Base-by-base conservation (phyloP, 2,329 filamentous ascomycete species). In the Xylaria multiplex region DNA sequence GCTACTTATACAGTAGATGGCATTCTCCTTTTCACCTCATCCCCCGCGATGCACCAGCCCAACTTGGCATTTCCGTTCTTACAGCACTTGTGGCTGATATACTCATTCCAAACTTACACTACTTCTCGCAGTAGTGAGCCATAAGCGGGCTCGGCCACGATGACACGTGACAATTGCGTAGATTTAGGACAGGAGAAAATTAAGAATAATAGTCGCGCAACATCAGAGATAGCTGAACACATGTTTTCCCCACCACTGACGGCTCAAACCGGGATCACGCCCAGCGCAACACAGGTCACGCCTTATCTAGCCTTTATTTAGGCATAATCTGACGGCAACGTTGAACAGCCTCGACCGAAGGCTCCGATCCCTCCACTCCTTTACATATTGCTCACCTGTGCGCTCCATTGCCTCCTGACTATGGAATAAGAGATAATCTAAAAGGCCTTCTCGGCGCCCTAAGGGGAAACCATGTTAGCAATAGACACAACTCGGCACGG, bases 191-290 rank as follows among this genome's bases (percentile, higher is more conserved):
- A 40, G 42, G n/a, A 16, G 40, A 54, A 19, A 14, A 2, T 9
- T 6, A 11, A 16, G 9, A 42, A 3, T 22, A 37, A 11, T 37
- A 24, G 13, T 40, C 19, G 11, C 24, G 22, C 14, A 11, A 49
- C 11, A 30, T 30, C 9, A 27, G 14, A 30, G 46, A 30, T 46
- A 22, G 46, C 11, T 37, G 14, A 37, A 22, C 9, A 53, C n/a
- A 37, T 40, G 13, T n/a, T 37, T 27, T 54, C n/a, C 16, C 8
- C 49, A 40, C 8, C 7, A 6, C 19, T 9, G 22, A 46, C 46
- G 61, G 46, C 53, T 52, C 14, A 30, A 45, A 13, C 46, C 30
- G 46, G 45, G n/a, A 43, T 52, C 35, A 9, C 6, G 32, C 32
- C 32, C 32, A 35, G 9, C 32, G 35, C 35, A 37, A 37, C 35